These are phyloP conservation scores for Abortiporus biennis DNA, from an alignment of 1,284 basidiomycete species.

Conservation along the genomic window DNA sequence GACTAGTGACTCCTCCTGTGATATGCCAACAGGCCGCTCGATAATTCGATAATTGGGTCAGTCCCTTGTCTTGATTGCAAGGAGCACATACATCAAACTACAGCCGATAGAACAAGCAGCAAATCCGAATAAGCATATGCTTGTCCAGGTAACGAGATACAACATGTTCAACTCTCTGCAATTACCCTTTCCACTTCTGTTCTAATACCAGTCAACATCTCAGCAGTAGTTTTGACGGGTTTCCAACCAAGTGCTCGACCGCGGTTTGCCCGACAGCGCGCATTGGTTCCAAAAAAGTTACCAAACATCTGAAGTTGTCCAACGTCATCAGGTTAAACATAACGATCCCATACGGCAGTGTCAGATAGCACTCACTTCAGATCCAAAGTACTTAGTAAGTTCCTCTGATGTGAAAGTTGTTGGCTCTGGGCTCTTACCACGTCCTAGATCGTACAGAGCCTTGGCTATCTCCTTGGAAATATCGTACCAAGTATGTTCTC, in stretches of 20 bases:
- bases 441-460: slow-evolving; percentile 21
- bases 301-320: slow-evolving; percentile 9
- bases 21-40: no score
- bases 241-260: slow-evolving; percentile 36
- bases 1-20: no score
- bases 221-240: slow-evolving; percentile 25
- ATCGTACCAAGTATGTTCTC: slow-evolving; percentile 31
- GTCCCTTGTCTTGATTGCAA: no score
- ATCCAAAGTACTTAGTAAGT: slow-evolving; percentile 9
- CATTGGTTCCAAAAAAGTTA: slow-evolving; percentile 33
- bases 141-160: no score
- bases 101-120: no score
- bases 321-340: not conserved
- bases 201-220: slow-evolving; percentile 28
- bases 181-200: slow-evolving; percentile 25
- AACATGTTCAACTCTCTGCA: no score
- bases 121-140: no score
- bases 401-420: slow-evolving; percentile 7
- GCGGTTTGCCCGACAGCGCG: slow-evolving; percentile 33
- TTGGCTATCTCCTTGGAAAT: slow-evolving; percentile 29
- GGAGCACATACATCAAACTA: no score
- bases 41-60: no score
- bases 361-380: slow-evolving; percentile 4
- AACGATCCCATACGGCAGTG: not conserved
- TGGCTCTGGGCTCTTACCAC: slow-evolving; percentile 2